phyloP scores from a whole-genome alignment of 257 asterid species.

The Ophiorrhiza pumila region DNA sequence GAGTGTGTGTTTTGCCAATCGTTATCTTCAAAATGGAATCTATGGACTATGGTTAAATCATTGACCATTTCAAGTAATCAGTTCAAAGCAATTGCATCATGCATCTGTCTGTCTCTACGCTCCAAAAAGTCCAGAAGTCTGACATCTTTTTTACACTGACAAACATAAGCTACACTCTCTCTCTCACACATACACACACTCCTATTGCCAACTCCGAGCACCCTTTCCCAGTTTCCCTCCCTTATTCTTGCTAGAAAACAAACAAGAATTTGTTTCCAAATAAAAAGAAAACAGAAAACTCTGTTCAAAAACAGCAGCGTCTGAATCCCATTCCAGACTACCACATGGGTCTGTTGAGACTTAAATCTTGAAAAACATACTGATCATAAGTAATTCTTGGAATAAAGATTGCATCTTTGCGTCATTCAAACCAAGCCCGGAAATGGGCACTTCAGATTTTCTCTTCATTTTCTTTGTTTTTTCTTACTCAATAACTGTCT shows the following conservation, averaged over 20 bases:
- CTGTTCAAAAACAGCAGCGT: conserved; percentile 1
- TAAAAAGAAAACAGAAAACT: background rate
- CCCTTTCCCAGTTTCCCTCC: conserved; percentile 10
- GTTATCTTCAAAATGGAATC: background rate
- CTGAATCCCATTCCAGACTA: conserved; percentile 8
- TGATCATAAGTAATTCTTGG: background rate
- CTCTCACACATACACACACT: conserved; percentile 8
- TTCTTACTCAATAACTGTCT: conserved; percentile 21
- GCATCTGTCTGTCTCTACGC: conserved; percentile 10
- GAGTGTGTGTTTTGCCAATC: too few relatives aligned
- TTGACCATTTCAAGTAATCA: background rate
- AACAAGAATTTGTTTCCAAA: conserved; percentile 12
- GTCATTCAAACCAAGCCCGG: conserved; percentile 17
- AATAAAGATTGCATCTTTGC: background rate
- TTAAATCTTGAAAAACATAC: conserved; percentile 3
- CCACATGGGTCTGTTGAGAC: background rate
- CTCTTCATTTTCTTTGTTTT: conserved; percentile 30
- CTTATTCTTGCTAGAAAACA: conserved; percentile 13
- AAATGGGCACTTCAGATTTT: conserved; percentile 32
- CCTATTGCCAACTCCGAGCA: background rate
- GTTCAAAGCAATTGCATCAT: conserved; percentile 36
- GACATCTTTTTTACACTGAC: conserved; percentile 37
- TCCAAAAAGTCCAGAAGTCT: conserved; percentile 36
- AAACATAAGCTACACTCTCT: conserved; percentile 1
- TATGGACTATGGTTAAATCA: background rate